Base-by-base conservation (phyloP, 2,329 filamentous ascomycete species). In the Sporothrix brasiliensis region DNA sequence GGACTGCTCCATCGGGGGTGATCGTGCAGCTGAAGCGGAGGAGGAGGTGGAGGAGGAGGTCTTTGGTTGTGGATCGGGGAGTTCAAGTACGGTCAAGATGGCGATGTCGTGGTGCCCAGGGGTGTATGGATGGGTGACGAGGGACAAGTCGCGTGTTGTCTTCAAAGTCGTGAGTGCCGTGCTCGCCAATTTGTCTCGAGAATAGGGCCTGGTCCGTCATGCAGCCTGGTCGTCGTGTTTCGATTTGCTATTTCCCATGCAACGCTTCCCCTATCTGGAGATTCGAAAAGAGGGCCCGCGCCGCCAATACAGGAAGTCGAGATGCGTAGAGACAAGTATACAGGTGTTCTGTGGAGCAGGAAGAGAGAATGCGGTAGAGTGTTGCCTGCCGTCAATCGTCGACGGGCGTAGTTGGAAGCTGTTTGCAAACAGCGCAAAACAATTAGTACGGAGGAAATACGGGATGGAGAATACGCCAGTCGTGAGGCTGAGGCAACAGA, bases 1-100 rank as follows among this genome's bases (percentile, higher is more conserved):
- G 79, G 94, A 98, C 83, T 97, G 72, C 41, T 74, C 73, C 73
- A 75, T 75, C 21, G 65, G 49, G 53, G 24, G 47, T 41, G 21
- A 5, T 9, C 7, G 4, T 34, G 34, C 34, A 1, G 53, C 7
- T 13, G 10, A 10, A 14, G 24, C 11, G 21, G 60, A 19, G 21
- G 2, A n/a, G 60, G 9, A 19, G 19, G 13, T 24, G 30, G 16
- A 44, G 41, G 41, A 16, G 7, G 34, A 21, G 16, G 14, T 11
- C 27, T 27, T n/a, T 21, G 19, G 19, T 50, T n/a, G 19, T n/a
- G 19, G 19, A 27, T 47, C 11, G 44, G 44, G 1, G 16, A 16
- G 49, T 50, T 50, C 49, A 21, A 9, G 19, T 6, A 50, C 10
- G n/a, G 56, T 61, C 56, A 34, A 41, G 54, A 39, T 58, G 54